A percentile compares a stretch with the other conserved stretches of the same genome.
These are phyloP conservation scores for Jimgerdemannia lactiflua DNA, from an alignment of 192 early-diverging fungal genomes.

Conservation along the genomic window DNA sequence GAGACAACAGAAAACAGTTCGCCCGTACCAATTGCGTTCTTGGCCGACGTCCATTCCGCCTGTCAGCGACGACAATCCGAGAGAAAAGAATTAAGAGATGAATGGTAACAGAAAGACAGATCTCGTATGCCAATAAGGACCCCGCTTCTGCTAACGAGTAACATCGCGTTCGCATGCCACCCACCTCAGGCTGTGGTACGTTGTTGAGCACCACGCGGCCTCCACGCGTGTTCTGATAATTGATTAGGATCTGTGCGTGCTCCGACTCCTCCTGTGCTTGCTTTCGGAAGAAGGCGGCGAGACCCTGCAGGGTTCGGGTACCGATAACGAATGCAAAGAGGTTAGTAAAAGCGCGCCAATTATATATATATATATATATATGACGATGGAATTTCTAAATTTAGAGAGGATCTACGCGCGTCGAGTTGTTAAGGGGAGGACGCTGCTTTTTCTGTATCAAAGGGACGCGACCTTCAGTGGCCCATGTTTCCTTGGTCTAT, in stretches of 20 bases:
- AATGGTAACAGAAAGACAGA: too few species aligned
- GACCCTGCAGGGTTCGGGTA: conserved; percentile 15
- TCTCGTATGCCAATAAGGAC: too few species aligned
- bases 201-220: conserved; percentile 36
- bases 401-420: too few species aligned
- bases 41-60: conserved; percentile 43
- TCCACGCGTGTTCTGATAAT: conserved; percentile 49
- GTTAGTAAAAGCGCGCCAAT: too few species aligned
- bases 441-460: too few species aligned
- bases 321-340: too few species aligned
- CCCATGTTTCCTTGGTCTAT: not conserved
- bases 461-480: not conserved
- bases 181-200: conserved; percentile 31
- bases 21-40: conserved; percentile 33
- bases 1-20: not conserved
- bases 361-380: too few species aligned
- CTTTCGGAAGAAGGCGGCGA: conserved; percentile 42
- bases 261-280: conserved; percentile 40
- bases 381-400: too few species aligned
- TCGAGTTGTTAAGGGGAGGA: too few species aligned
- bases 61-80: not conserved
- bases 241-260: conserved; percentile 43
- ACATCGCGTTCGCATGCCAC: not conserved
- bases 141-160: not conserved
- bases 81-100: too few species aligned